These are phyloP conservation scores for Eutrema yunnanense DNA, from an alignment of 345 rosid genomes.

Conservation along the genomic window DNA sequence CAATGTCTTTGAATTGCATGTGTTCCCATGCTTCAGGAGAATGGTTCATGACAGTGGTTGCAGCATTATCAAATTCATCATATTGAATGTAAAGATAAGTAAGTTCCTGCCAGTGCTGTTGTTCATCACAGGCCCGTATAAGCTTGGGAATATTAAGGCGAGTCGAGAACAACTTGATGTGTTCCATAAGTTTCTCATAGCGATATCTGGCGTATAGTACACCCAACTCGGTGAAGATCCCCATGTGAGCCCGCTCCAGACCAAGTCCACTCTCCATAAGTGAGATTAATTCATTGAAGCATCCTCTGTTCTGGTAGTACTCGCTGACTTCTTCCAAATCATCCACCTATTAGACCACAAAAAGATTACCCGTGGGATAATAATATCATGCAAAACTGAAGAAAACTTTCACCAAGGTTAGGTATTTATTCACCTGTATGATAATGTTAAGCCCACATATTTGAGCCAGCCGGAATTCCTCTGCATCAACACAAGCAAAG, in stretches of 20 bases:
- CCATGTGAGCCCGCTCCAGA: slow-evolving; percentile 98
- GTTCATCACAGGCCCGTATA: slow-evolving; percentile 97
- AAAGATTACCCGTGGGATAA: neutral
- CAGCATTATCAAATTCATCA: slow-evolving; percentile 98
- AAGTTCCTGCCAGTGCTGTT: slow-evolving; percentile 97
- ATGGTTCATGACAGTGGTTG: slow-evolving; percentile 97
- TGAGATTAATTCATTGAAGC: slow-evolving; percentile 94
- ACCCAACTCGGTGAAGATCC: slow-evolving; percentile 97
- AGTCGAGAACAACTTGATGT: slow-evolving; percentile 92
- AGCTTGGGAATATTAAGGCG: slow-evolving; percentile 99
- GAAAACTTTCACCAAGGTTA: neutral
- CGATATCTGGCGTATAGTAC: slow-evolving; percentile 98
- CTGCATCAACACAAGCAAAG: slow-evolving; percentile 99
- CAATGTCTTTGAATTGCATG: slow-evolving; percentile 98
- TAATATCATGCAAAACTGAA: neutral
- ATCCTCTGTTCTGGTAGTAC: slow-evolving; percentile 96
- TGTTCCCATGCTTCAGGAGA: slow-evolving; percentile 99
- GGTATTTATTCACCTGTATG: slow-evolving; percentile 53
- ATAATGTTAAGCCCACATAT: slow-evolving; percentile 96
- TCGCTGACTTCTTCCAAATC: slow-evolving; percentile 98
- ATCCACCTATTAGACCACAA: slow-evolving; percentile 62
- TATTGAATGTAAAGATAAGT: slow-evolving; percentile 88
- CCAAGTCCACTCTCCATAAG: slow-evolving; percentile 99
- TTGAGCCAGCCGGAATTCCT: slow-evolving; percentile 96
- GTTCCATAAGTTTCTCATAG: slow-evolving; percentile 97